Base-by-base conservation (phyloP, 352 stramenopile species). In the Globisporangium paddicum region DNA sequence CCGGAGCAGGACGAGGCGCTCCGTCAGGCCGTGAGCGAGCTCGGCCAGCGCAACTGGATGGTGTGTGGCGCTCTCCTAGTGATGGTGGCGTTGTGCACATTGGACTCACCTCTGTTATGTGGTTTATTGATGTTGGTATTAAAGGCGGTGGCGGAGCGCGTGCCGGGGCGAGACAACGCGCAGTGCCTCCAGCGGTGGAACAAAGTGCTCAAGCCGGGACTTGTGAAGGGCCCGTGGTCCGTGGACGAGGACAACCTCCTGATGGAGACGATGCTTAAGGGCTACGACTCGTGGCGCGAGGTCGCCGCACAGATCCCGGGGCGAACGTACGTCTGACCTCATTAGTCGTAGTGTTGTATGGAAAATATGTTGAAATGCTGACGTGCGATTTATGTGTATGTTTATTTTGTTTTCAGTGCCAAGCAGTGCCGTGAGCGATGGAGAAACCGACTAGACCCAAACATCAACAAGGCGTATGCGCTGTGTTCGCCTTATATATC, bases 381-480 rank as follows among this genome's bases (percentile, higher is more conserved):
- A n/a, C n/a, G n/a, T n/a, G n/a, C n/a, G n/a, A n/a, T n/a, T 6
- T 32, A 32, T 32, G 28, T 32, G 18, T 23, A 26, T 26, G 48
- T 35, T 11, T 25, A 38, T 46, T 47, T 48, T 44, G 11, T 19
- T 58, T 18, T 19, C 21, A 66, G 45, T 51, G 82, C 86, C 0
- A 98, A 99, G 68, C 96, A 98, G 67, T 99, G 96, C 59, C 87
- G 96, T 23, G 95, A 99, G 65, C 93, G 96, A 35, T 99, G 95
- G 89, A 78, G 97, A 44, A 98, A 98, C 71, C 95, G 98, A 60
- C 70, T 98, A 55, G 93, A 98, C 70, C 96, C 96, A 14, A 95
- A 86, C 53, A 90, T 98, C 64, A 95, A 92, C 68, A 92, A 91
- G 73, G 74, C 77, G 83, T 93, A 67, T 46, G 75, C 57, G 10